Evolutionary conservation across 2,329 filamentous ascomycete species (phyloP).

Genomic region (Botryosphaeria dothidea): DNA sequence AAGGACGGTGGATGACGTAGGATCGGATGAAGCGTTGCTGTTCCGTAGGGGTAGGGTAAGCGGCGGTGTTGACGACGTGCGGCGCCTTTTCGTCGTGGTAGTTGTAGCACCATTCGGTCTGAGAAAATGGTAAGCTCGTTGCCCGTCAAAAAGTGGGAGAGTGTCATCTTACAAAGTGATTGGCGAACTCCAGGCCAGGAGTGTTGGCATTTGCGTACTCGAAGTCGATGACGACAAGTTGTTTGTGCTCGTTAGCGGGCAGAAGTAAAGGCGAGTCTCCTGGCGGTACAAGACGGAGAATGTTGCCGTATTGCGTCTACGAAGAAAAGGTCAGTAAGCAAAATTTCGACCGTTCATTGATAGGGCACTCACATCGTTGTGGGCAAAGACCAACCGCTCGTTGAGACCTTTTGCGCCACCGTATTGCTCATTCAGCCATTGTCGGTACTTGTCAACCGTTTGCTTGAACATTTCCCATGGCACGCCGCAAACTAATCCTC

Average conservation of each 20-base stretch:
- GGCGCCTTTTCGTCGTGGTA: conserved; percentile 75
- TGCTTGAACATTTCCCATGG: conserved; percentile 78
- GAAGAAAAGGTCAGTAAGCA: not conserved
- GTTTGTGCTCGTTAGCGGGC: conserved; percentile 91
- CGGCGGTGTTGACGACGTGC: conserved; percentile 65
- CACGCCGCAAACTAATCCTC: conserved; percentile 78
- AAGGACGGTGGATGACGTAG: conserved; percentile 74
- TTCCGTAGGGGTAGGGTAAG: conserved; percentile 78
- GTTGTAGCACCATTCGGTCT: conserved; percentile 95
- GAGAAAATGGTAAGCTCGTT: conserved; percentile 7
- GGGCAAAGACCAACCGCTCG: conserved; percentile 84
- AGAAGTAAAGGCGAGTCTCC: conserved; percentile 81
- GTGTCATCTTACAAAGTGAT: conserved; percentile 73
- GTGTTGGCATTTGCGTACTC: conserved; percentile 93
- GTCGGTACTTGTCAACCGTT: conserved; percentile 75
- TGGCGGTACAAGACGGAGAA: conserved; percentile 72
- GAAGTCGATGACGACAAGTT: conserved; percentile 96
- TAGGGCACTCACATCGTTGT: conserved; percentile 76
- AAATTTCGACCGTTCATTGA: not conserved
- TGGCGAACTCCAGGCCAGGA: conserved; percentile 87
- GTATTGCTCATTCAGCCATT: conserved; percentile 71
- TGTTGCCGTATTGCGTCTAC: conserved; percentile 97
- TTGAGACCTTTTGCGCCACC: conserved; percentile 67
- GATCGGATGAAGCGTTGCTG: conserved; percentile 82
- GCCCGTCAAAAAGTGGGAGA: not conserved